These are phyloP conservation scores for Kwoniella sp. DNA, from an alignment of 768 basidiomycete species.

Conservation along the genomic window DNA sequence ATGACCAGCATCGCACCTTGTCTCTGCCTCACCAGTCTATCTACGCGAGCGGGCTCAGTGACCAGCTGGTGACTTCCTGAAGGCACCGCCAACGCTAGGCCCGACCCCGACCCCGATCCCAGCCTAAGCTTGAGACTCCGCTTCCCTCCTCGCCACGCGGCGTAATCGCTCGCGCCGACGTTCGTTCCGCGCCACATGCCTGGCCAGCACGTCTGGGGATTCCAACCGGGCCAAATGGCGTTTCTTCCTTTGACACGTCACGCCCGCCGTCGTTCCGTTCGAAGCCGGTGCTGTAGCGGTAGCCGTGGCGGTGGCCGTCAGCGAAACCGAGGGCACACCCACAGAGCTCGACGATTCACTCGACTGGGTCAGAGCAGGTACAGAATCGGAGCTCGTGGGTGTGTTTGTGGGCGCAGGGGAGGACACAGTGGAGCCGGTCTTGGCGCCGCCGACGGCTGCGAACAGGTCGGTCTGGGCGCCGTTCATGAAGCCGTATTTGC, in stretches of 20 bases:
- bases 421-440: neutral
- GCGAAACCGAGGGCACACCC: neutral
- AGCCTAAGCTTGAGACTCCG: too few relatives aligned
- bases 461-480: constrained; percentile 50
- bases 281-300: neutral
- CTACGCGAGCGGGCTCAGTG: too few relatives aligned
- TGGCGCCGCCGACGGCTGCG: constrained; percentile 15
- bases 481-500: constrained; percentile 45
- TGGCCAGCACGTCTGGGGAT: neutral
- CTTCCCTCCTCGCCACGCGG: too few relatives aligned
- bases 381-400: neutral
- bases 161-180: too few relatives aligned
- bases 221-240: neutral
- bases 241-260: too few relatives aligned
- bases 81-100: too few relatives aligned
- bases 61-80: too few relatives aligned
- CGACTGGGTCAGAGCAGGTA: neutral
- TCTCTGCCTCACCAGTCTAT: too few relatives aligned
- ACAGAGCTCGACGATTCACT: neutral
- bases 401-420: neutral
- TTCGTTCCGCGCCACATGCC: too few relatives aligned
- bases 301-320: neutral
- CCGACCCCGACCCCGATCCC: too few relatives aligned
- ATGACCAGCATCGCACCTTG: too few relatives aligned
- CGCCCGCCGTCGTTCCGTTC: too few relatives aligned